Percentiles rank a stretch among this genome's conserved stretches.
phyloP scores from a whole-genome alignment of 441 rosid species.

The Geranium incanum region DNA sequence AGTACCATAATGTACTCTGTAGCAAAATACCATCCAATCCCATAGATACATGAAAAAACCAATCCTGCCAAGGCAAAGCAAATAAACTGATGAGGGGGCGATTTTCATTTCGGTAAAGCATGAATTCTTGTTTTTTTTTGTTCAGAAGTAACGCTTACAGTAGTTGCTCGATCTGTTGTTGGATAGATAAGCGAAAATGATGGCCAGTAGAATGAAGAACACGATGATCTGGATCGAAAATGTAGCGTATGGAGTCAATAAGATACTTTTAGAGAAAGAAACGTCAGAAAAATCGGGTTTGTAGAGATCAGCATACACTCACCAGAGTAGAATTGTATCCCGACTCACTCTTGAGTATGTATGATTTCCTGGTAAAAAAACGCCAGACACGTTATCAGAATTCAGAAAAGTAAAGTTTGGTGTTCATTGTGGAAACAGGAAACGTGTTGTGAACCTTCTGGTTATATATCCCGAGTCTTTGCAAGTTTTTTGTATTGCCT shows the following conservation, averaged over 20 bases:
- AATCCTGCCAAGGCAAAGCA: no score
- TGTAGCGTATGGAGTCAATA: constrained; percentile 9
- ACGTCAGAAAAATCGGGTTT: not conserved
- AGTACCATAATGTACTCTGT: no score
- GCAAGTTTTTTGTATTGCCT: constrained; percentile 63
- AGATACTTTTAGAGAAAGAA: not conserved
- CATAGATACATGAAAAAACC: no score
- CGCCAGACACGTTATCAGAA: no score
- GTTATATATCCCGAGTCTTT: constrained; percentile 49
- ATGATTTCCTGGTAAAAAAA: constrained; percentile 45
- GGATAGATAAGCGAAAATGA: constrained; percentile 36
- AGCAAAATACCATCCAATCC: no score
- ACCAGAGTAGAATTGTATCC: constrained; percentile 34
- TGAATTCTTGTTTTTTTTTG: not conserved
- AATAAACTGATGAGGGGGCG: no score
- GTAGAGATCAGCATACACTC: constrained; percentile 24
- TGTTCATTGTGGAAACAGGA: not conserved
- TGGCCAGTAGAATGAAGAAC: constrained; percentile 47
- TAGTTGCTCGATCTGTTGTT: constrained; percentile 30
- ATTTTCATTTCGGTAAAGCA: not conserved
- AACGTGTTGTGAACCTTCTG: constrained; percentile 37
- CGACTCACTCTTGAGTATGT: constrained; percentile 27
- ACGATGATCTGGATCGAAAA: constrained; percentile 39
- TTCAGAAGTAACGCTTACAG: constrained; percentile 16
- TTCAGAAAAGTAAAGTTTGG: not conserved